phyloP scores from a whole-genome alignment of 2,329 filamentous ascomycete species.

The Coniella vitis region DNA sequence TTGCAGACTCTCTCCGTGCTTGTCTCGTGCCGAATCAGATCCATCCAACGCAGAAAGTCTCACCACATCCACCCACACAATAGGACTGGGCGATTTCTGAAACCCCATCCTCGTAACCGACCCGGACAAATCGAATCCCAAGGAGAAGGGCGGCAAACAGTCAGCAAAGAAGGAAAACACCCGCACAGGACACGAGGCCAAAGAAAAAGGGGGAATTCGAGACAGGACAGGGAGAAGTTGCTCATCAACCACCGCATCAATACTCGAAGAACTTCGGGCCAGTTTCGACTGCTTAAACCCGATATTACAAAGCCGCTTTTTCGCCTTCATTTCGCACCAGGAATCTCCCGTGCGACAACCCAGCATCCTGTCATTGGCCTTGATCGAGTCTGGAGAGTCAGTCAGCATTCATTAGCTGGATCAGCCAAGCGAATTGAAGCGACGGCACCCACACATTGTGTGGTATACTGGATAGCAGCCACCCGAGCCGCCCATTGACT shows the following conservation, averaged over 20 bases:
- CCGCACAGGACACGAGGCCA: background rate
- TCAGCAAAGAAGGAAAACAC: slow-evolving; percentile 4
- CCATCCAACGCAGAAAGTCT: slow-evolving; percentile 10
- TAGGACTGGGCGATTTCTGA: slow-evolving; percentile 7
- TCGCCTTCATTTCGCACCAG: background rate
- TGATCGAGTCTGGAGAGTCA: slow-evolving; percentile 2
- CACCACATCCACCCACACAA: slow-evolving; percentile 11
- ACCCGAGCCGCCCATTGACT: slow-evolving; percentile 12
- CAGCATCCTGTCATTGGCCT: background rate
- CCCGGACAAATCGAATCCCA: slow-evolving; percentile 6
- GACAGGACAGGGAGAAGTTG: too few species aligned
- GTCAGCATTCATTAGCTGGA: slow-evolving; percentile 5
- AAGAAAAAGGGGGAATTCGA: too few species aligned
- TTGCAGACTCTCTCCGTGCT: too few species aligned
- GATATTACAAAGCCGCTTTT: background rate
- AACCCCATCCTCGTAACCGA: slow-evolving; percentile 8
- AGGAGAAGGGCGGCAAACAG: too few species aligned
- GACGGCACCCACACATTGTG: slow-evolving; percentile 3
- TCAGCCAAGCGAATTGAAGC: slow-evolving; percentile 14
- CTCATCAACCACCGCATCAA: too few species aligned
- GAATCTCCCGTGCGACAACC: background rate
- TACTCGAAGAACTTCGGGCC: too few species aligned
- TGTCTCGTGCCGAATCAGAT: slow-evolving; percentile 13
- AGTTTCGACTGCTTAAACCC: background rate
- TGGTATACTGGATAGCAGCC: slow-evolving; percentile 10